Conservation (phyloP, 495 filamentous ascomycete genomes). For the Penicillium waksmanii region DNA sequence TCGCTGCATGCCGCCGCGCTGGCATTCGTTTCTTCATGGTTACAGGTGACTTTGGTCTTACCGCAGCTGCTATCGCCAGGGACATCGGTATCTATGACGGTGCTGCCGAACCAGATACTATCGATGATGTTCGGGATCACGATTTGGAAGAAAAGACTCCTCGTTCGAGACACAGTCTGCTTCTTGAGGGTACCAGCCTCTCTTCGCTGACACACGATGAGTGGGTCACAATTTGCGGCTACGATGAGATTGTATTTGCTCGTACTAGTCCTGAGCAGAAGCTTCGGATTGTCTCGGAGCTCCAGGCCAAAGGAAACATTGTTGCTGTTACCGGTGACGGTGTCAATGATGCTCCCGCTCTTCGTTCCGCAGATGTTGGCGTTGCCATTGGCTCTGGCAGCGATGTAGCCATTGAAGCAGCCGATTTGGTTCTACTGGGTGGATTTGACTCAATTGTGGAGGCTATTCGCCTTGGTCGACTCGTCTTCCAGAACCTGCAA, state of each 20-base stretch:
- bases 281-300: conserved; percentile 70
- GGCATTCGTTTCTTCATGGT: conserved; percentile 66
- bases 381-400: conserved; percentile 65
- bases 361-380: conserved; percentile 68
- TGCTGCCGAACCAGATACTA: conserved; percentile 37
- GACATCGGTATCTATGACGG: conserved; percentile 68
- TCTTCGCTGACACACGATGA: conserved; percentile 58
- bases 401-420: conserved; percentile 75
- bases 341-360: conserved; percentile 70
- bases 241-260: conserved; percentile 71
- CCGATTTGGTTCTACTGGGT: conserved; percentile 82
- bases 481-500: conserved; percentile 61
- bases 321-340: conserved; percentile 81
- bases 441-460: conserved; percentile 69
- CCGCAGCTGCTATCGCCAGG: conserved; percentile 67
- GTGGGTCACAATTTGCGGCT: conserved; percentile 60
- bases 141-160: conserved; percentile 10
- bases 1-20: conserved; percentile 56
- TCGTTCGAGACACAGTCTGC: conserved; percentile 33
- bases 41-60: conserved; percentile 74
- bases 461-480: conserved; percentile 63
- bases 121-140: conserved; percentile 27
- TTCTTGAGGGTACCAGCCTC: conserved; percentile 58
- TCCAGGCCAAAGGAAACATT: conserved; percentile 59
- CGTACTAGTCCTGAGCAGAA: conserved; percentile 80